Evolutionary conservation across 148 eudicot genomes (phyloP).

Genomic region (Rhododendron molle): DNA sequence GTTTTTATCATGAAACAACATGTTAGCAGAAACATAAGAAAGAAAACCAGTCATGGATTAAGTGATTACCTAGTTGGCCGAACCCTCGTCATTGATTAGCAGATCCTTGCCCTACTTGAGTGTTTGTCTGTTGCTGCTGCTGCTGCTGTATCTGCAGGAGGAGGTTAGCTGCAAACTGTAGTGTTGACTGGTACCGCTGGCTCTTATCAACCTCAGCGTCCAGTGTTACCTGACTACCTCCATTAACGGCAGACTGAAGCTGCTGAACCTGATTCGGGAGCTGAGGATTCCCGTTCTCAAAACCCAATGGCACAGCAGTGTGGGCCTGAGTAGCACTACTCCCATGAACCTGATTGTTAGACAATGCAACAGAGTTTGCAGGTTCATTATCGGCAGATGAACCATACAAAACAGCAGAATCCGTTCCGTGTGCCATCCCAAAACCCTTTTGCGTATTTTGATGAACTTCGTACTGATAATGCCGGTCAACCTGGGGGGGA

Average conservation of each 20-base stretch:
- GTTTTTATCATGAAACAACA: background rate
- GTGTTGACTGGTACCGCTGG: constrained; percentile 77
- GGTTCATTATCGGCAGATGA: constrained; percentile 41
- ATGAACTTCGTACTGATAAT: constrained; percentile 34
- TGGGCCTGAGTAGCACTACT: constrained; percentile 30
- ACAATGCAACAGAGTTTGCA: constrained; percentile 26
- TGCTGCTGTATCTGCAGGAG: constrained; percentile 73
- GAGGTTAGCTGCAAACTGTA: constrained; percentile 87
- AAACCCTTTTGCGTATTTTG: constrained; percentile 40
- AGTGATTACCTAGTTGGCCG: constrained; percentile 37
- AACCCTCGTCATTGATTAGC: constrained; percentile 42
- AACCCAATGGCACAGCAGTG: constrained; percentile 23
- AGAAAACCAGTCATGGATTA: background rate
- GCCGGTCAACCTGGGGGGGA: constrained; percentile 39
- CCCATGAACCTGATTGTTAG: constrained; percentile 37
- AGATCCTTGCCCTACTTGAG: constrained; percentile 44
- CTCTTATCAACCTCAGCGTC: constrained; percentile 78
- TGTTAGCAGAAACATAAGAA: background rate
- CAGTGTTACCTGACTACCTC: constrained; percentile 35
- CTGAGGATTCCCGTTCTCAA: constrained; percentile 29
- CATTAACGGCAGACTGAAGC: constrained; percentile 37
- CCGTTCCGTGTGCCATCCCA: constrained; percentile 36
- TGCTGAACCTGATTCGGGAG: constrained; percentile 36
- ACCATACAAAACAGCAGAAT: constrained; percentile 36
- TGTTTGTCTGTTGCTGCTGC: constrained; percentile 43